Conservation (phyloP, 345 rosid genomes). For the Populus nigra region DNA sequence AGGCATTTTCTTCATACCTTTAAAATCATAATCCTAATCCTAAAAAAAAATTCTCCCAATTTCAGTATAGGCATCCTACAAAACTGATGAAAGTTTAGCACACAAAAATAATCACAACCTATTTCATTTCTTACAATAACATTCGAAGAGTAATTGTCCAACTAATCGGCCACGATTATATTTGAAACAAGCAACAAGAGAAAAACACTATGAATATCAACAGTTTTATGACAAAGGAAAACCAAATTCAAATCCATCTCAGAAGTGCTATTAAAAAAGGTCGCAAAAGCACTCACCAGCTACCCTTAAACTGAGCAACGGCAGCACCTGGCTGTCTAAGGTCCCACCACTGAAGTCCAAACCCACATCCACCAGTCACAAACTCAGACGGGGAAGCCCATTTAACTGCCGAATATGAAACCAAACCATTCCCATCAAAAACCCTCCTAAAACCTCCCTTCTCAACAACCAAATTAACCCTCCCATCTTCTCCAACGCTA, state of each 20-base stretch:
- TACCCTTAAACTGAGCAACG: slow-evolving; percentile 71
- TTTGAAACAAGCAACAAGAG: no score
- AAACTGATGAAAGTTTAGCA: no score
- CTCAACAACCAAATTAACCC: slow-evolving; percentile 38
- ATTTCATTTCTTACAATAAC: no score
- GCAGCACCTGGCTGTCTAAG: slow-evolving; percentile 65
- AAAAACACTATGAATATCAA: no score
- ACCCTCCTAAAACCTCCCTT: slow-evolving; percentile 44
- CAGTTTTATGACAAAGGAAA: not conserved
- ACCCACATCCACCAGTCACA: slow-evolving; percentile 83
- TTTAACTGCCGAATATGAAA: slow-evolving; percentile 65
- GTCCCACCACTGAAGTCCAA: slow-evolving; percentile 92
- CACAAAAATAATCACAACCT: no score
- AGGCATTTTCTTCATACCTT: no score
- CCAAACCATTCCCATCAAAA: slow-evolving; percentile 70
- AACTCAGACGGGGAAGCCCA: slow-evolving; percentile 89
- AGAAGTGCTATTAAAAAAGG: not conserved
- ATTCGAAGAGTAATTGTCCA: no score
- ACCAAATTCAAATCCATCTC: not conserved
- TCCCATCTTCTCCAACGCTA: slow-evolving; percentile 54
- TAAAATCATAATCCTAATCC: no score
- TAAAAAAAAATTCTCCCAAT: no score
- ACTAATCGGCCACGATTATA: no score
- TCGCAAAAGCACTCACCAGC: slow-evolving; percentile 48
- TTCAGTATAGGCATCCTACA: no score